Conservation (phyloP, 208 protist genomes). For the Leishmania braziliensis region DNA sequence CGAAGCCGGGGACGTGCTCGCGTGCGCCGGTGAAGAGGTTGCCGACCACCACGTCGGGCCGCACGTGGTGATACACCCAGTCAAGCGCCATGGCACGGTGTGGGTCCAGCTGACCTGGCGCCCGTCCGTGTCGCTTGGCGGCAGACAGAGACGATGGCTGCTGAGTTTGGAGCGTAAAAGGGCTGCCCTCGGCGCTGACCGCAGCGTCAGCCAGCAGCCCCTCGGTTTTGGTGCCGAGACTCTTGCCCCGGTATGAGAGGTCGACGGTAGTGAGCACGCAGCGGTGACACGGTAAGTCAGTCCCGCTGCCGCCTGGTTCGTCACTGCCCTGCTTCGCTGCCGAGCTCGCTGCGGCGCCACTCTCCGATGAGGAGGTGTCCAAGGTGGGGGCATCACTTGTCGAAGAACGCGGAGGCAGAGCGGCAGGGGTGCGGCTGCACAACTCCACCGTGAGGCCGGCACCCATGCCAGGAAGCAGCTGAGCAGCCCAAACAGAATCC, state of each 20-base stretch:
- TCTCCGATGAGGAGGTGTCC: not conserved
- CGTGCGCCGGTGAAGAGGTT: constrained; percentile 58
- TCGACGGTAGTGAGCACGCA: constrained; percentile 66
- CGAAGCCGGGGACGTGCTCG: constrained; percentile 55
- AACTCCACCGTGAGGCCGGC: constrained; percentile 67
- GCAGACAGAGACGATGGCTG: constrained; percentile 10
- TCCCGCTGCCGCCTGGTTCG: not conserved
- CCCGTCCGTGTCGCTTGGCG: constrained; percentile 1
- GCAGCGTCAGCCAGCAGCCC: constrained; percentile 39
- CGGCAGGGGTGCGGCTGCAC: constrained; percentile 1
- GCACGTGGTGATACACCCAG: constrained; percentile 54
- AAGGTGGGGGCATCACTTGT: not conserved
- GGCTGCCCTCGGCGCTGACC: constrained; percentile 69
- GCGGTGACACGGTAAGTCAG: constrained; percentile 8
- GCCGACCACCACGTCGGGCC: constrained; percentile 69
- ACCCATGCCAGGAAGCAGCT: constrained; percentile 38
- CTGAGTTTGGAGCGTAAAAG: constrained; percentile 51
- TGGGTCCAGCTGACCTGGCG: constrained; percentile 43
- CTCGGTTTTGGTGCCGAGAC: constrained; percentile 42
- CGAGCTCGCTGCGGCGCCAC: not conserved
- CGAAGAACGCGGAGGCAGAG: not conserved
- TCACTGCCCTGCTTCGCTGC: not conserved
- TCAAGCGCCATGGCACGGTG: constrained; percentile 65
- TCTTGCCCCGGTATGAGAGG: constrained; percentile 85
- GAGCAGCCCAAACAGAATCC: constrained; percentile 48